Conservation (phyloP, 176 grass and related monocot species). For the Rhipidocladum racemiflorum region DNA sequence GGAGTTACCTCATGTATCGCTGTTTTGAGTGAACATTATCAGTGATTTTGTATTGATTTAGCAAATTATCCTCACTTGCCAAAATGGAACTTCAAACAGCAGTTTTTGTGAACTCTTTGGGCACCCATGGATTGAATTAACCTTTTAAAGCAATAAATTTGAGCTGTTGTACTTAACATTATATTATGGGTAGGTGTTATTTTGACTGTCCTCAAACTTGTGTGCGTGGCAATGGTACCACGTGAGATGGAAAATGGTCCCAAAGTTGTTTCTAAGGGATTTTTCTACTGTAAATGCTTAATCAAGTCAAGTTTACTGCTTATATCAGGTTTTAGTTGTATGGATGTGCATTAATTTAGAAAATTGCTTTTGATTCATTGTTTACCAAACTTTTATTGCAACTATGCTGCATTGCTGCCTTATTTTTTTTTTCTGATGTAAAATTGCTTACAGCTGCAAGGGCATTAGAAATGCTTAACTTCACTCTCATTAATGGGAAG, state of each 20-base stretch:
- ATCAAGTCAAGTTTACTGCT: not conserved
- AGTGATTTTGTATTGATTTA: not conserved
- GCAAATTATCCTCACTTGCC: too few relatives aligned
- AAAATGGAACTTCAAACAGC: too few relatives aligned
- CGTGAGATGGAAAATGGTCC: not conserved
- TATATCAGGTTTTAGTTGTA: not conserved
- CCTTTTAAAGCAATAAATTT: not conserved
- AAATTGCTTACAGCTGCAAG: constrained; percentile 42
- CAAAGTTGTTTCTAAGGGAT: not conserved
- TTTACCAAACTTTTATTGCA: not conserved
- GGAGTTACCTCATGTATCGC: not conserved
- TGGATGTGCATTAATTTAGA: not conserved
- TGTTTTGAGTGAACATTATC: not conserved
- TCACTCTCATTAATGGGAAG: constrained; percentile 54
- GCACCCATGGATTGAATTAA: too few relatives aligned
- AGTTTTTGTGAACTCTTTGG: too few relatives aligned
- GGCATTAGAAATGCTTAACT: constrained; percentile 64
- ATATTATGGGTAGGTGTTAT: not conserved
- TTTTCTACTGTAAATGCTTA: not conserved
- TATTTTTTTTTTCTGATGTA: not conserved
- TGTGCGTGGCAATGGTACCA: not conserved
- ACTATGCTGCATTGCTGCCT: too few relatives aligned
- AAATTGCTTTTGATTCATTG: not conserved
- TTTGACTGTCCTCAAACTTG: not conserved
- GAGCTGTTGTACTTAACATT: not conserved